Evolutionary conservation across 2,329 filamentous ascomycete species (phyloP).

Genomic region (Pyrenochaeta sp.): DNA sequence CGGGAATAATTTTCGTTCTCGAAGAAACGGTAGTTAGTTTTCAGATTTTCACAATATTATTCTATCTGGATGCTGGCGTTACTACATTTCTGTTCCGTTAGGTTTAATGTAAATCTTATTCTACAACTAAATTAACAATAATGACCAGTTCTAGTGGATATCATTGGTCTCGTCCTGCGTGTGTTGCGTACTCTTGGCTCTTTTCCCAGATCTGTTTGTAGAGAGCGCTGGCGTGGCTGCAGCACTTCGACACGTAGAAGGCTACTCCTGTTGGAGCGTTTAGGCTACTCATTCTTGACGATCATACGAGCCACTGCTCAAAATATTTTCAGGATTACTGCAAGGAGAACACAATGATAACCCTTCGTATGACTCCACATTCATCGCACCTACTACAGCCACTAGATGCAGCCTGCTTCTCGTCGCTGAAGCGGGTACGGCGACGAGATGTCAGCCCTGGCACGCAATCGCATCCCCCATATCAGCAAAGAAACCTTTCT

Average conservation of each 20-base stretch:
- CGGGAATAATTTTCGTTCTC: too few relatives aligned
- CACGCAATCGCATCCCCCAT: conserved; percentile 31
- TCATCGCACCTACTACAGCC: conserved; percentile 19
- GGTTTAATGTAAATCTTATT: too few relatives aligned
- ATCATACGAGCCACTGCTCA: conserved; percentile 15
- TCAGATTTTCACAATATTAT: too few relatives aligned
- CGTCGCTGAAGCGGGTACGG: conserved; percentile 29
- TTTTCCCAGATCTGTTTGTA: too few relatives aligned
- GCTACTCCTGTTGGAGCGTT: conserved; percentile 9
- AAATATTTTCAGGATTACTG: conserved; percentile 20
- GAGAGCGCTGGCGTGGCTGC: too few relatives aligned
- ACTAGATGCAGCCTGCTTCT: conserved; percentile 26
- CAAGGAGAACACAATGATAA: conserved; percentile 15
- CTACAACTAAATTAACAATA: too few relatives aligned
- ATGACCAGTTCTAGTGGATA: too few relatives aligned
- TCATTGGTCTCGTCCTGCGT: too few relatives aligned
- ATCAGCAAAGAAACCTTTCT: conserved; percentile 18
- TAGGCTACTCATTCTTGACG: conserved; percentile 20
- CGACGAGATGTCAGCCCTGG: conserved; percentile 35
- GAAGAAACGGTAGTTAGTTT: too few relatives aligned
- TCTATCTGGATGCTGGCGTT: too few relatives aligned
- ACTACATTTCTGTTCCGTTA: too few relatives aligned
- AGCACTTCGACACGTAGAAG: conserved; percentile 22
- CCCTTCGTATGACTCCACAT: conserved; percentile 9
- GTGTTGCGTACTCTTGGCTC: too few relatives aligned